Conservation (phyloP, 352 stramenopile genomes). For the Phytopythium sindhum region DNA sequence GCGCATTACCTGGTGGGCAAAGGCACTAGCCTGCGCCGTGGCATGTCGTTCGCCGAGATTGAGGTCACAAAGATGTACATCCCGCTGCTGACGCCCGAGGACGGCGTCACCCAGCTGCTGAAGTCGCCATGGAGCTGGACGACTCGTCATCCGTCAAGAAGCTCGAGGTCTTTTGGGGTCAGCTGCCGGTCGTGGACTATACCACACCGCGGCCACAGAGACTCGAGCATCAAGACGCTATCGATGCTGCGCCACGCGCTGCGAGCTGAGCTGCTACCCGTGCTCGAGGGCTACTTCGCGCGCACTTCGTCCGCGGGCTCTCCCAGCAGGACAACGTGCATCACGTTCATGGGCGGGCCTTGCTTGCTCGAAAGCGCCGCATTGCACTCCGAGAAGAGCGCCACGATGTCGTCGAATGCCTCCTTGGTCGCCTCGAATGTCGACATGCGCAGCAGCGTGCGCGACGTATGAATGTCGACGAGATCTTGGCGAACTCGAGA, state of each 20-base stretch:
- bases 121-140: constrained; percentile 96
- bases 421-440: constrained; percentile 77
- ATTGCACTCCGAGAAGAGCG: constrained; percentile 63
- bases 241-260: constrained; percentile 79
- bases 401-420: constrained; percentile 63
- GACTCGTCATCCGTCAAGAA: constrained; percentile 96
- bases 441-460: constrained; percentile 87
- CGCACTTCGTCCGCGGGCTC: constrained; percentile 58
- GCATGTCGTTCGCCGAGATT: constrained; percentile 87
- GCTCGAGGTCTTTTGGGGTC: constrained; percentile 90
- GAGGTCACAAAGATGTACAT: constrained; percentile 99
- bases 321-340: constrained; percentile 78
- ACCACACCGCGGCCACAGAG: constrained; percentile 24
- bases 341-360: constrained; percentile 73
- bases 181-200: constrained; percentile 47
- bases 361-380: constrained; percentile 67
- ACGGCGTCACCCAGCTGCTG: constrained; percentile 93
- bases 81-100: constrained; percentile 96
- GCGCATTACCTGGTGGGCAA: constrained; percentile 99
- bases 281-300: constrained; percentile 94
- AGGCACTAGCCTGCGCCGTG: constrained; percentile 84
- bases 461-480: constrained; percentile 61
- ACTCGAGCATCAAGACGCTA: constrained; percentile 47
- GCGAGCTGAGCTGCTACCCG: constrained; percentile 84
- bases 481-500: constrained; percentile 75